Conservation (phyloP, 495 filamentous ascomycete genomes). For the Aspergillus heteromorphus region DNA sequence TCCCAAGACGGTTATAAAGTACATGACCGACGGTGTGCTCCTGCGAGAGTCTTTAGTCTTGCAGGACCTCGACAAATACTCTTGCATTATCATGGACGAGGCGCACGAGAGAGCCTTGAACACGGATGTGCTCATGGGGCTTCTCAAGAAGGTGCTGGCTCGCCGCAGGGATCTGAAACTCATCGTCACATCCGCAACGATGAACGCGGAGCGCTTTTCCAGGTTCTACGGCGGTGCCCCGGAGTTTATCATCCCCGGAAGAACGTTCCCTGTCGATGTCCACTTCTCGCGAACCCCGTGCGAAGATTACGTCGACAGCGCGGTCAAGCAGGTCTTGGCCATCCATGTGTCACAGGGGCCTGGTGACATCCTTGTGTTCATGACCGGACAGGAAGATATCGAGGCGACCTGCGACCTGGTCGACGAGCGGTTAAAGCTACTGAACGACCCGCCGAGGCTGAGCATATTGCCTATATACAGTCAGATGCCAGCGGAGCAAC, state of each 20-base stretch:
- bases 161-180: constrained; percentile 87
- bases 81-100: constrained; percentile 99
- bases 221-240: constrained; percentile 97
- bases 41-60: constrained; percentile 90
- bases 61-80: constrained; percentile 90
- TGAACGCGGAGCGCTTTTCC: constrained; percentile 96
- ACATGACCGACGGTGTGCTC: constrained; percentile 98
- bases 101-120: constrained; percentile 96
- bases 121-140: constrained; percentile 94
- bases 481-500: constrained; percentile 97
- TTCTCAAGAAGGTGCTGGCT: constrained; percentile 94
- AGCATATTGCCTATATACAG: constrained; percentile 97
- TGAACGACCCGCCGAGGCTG: constrained; percentile 93
- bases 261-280: constrained; percentile 95
- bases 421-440: constrained; percentile 78
- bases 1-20: constrained; percentile 92
- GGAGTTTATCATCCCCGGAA: constrained; percentile 92
- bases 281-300: constrained; percentile 94
- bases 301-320: constrained; percentile 96
- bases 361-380: constrained; percentile 96
- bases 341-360: constrained; percentile 90
- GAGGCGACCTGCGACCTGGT: constrained; percentile 93
- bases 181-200: constrained; percentile 97
- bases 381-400: constrained; percentile 99
- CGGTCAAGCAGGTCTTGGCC: constrained; percentile 93